Base-by-base conservation (phyloP, 2,329 filamentous ascomycete species). In the Bretziella fagacearum region DNA sequence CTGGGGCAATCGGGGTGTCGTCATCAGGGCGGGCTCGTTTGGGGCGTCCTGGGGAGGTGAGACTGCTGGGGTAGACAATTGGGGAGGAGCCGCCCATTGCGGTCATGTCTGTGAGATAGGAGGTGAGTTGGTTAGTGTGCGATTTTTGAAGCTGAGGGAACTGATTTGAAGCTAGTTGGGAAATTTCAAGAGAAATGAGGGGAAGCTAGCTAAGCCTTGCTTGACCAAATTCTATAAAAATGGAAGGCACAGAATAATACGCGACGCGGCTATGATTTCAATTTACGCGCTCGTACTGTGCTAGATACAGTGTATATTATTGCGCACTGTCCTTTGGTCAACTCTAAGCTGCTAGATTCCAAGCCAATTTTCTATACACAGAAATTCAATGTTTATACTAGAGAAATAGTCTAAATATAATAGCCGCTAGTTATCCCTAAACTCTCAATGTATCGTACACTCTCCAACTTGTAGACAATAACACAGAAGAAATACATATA, bases 1-100 rank as follows among this genome's bases (percentile, higher is more conserved):
- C 29, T 10, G 36, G 11, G 20, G 15, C 8, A 22, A 27, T 10
- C 15, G 22, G 22, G 18, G 47, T 44, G 45, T 51, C 30, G 23
- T 49, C 44, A 33, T 46, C 27, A 6, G 51, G 44, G 30, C 50
- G 50, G n/a, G 47, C 25, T 37, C 52, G 43, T 42, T 53, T 53
- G 11, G 37, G 18, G 13, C 48, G 36, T 20, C 33, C 45, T 6
- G 50, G 40, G 18, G 48, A 47, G 4, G 50, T 37, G 18, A 48
- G 49, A 36, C 50, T 53, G 39, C 48, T 50, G n/a, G 52, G 50
- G 39, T 48, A 52, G 13, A 49, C 22, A 22, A 52, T 48, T 6
- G 51, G 51, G 6, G 52, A 53, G 3, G 51, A 52, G 17, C 44
- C n/a, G n/a, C n/a, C n/a, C n/a, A n/a, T n/a, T n/a, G n/a, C n/a